Conservation (phyloP, 495 filamentous ascomycete genomes). For the Elasticomyces elasticus region DNA sequence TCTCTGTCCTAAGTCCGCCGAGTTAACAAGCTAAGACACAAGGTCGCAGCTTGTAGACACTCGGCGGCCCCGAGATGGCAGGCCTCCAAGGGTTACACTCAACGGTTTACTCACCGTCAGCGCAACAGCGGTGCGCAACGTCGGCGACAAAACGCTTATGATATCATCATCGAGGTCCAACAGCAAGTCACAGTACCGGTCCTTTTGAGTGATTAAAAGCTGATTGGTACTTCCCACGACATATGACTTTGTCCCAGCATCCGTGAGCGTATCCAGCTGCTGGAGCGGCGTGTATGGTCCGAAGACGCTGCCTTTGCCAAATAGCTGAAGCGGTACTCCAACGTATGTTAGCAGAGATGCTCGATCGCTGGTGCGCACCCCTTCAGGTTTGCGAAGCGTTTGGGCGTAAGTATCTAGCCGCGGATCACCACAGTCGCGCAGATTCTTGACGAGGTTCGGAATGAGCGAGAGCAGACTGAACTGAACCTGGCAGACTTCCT, state of each 20-base stretch:
- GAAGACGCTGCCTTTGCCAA: conserved; percentile 92
- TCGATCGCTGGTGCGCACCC: conserved; percentile 82
- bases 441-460: conserved; percentile 72
- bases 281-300: conserved; percentile 95
- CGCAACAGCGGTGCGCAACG: conserved; percentile 63
- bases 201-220: conserved; percentile 81
- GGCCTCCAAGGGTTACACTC: no score
- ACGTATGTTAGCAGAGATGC: conserved; percentile 87
- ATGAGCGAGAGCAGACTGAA: conserved; percentile 92
- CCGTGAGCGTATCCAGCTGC: conserved; percentile 87
- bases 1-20: no score
- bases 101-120: no score
- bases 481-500: conserved; percentile 93
- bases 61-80: no score
- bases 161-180: conserved; percentile 91
- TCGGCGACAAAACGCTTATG: conserved; percentile 70
- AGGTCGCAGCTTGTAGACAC: no score
- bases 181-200: conserved; percentile 94
- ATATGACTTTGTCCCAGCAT: conserved; percentile 92
- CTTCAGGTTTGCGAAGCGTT: conserved; percentile 65
- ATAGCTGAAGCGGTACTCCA: conserved; percentile 89
- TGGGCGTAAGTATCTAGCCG: conserved; percentile 75
- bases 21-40: no score
- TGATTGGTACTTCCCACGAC: conserved; percentile 96
- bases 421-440: conserved; percentile 88